Conservation (phyloP, 78 protist species). For the Dictyostelium purpureum region DNA sequence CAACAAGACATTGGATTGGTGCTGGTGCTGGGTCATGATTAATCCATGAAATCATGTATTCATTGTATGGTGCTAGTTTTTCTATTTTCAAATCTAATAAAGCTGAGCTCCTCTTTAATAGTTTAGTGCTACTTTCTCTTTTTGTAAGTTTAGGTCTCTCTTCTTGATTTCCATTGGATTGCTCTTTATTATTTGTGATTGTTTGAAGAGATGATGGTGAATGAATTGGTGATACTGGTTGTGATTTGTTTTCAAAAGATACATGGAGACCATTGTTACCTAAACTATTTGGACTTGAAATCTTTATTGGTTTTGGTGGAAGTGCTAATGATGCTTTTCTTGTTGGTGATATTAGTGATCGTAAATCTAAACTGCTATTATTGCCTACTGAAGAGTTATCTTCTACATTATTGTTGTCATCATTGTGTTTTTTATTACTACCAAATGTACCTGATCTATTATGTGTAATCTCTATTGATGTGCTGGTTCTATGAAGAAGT, state of each 20-base stretch:
- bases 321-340: background rate
- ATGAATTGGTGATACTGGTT: background rate
- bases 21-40: conserved; percentile 50
- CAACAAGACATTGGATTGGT: conserved; percentile 69
- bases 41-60: conserved; percentile 13
- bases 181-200: background rate
- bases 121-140: background rate
- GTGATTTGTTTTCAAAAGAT: background rate
- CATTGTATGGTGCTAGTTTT: background rate
- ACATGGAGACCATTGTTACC: background rate
- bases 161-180: background rate
- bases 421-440: background rate
- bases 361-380: background rate
- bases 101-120: conserved; percentile 28
- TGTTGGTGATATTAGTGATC: background rate
- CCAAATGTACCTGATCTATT: conserved; percentile 25
- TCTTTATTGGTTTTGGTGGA: conserved; percentile 9
- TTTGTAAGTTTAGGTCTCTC: no score
- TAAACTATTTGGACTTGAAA: background rate
- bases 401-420: background rate
- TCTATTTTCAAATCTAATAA: conserved; percentile 12
- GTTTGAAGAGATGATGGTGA: background rate
- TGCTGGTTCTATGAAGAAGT: background rate
- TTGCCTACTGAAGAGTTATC: background rate
- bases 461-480: background rate